Evolutionary conservation across 2,329 filamentous ascomycete species (phyloP), one percentile per base, ranked within the genome.

Genomic region (Colletotrichum tropicicola): DNA sequence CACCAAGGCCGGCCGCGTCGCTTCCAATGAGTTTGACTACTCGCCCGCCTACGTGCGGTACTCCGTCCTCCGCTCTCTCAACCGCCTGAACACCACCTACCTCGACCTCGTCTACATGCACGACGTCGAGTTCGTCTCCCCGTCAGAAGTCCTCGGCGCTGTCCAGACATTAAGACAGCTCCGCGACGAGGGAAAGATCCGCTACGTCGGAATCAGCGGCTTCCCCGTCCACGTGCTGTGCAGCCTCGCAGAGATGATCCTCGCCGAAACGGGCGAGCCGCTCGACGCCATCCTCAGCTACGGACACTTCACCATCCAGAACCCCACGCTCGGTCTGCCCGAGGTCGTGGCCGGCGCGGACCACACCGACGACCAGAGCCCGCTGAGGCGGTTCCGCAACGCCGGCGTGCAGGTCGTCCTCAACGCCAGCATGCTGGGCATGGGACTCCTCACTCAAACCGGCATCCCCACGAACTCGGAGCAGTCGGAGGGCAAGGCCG

Each of bases 301-400:
- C 47, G 63, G 63, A 5, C 63, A 66, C 32, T 63, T 66, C 39
- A 66, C 63, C 15, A 48, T 66, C 15, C 63, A 66, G 47, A 66
- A 66, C 35, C 59, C 63, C 5, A 48, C 27, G 2, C 63, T 66
- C 8, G 59, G 97, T 79, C 91, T 93, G 1, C 79, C 98, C 32
- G 94, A 98, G 73, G 90, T 89, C 3, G 93, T 98, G 30, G 88
- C 97, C 81, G 95, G 91, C 39, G 98, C 98, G 77, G 91, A 92
- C 60, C 92, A 98, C 77, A 96, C 91, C 78, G 97, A 92, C 0
- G 80, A 98, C 27, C 95, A 98, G 78, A 98, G 98, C 77, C 60
- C 77, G 3, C 72, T 94, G 8, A 79, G 84, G 28, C 85, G 91
- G 1, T 83, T 97, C 57, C 80, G 84, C 39, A 82, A 72, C 3